These are phyloP conservation scores for Didymella sp. DNA, from an alignment of 2,329 filamentous ascomycete genomes.

Conservation along the genomic window DNA sequence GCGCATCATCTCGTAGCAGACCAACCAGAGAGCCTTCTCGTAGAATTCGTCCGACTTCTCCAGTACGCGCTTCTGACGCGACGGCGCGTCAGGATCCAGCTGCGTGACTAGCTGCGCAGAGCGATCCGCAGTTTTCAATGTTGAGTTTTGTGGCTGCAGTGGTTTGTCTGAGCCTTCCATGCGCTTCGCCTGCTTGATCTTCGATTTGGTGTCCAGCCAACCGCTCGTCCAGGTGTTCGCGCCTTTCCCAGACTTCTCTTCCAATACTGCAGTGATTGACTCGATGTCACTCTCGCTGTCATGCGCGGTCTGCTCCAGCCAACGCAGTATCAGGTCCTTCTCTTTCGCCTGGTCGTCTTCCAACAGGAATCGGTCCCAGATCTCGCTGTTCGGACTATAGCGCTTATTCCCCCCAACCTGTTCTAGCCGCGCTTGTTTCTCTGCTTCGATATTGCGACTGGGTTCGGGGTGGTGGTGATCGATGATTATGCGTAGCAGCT, in stretches of 20 bases:
- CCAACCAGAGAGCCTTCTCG: constrained; percentile 88
- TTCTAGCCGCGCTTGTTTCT: constrained; percentile 44
- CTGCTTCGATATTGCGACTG: constrained; percentile 39
- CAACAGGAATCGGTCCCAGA: constrained; percentile 77
- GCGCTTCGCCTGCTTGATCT: constrained; percentile 89
- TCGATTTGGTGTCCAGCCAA: constrained; percentile 89
- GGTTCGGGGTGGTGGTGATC: constrained; percentile 66
- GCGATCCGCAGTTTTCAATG: constrained; percentile 52
- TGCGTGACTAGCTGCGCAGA: constrained; percentile 77
- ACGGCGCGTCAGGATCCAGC: constrained; percentile 88
- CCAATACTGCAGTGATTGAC: constrained; percentile 72
- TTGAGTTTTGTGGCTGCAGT: constrained; percentile 53
- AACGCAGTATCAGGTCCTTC: constrained; percentile 80
- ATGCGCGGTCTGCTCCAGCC: constrained; percentile 81
- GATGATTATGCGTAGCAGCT: constrained; percentile 77
- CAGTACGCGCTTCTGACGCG: constrained; percentile 76
- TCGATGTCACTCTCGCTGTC: constrained; percentile 73
- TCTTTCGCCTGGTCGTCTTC: constrained; percentile 77
- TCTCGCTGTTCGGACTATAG: constrained; percentile 67
- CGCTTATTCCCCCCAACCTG: constrained; percentile 44
- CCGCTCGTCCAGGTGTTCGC: constrained; percentile 77
- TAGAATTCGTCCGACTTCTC: constrained; percentile 86
- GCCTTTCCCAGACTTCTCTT: constrained; percentile 73
- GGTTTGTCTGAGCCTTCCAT: constrained; percentile 59
- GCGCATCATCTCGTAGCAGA: constrained; percentile 91